Conservation (phyloP, 2,329 filamentous ascomycete genomes). For the Penicillium frequentans region DNA sequence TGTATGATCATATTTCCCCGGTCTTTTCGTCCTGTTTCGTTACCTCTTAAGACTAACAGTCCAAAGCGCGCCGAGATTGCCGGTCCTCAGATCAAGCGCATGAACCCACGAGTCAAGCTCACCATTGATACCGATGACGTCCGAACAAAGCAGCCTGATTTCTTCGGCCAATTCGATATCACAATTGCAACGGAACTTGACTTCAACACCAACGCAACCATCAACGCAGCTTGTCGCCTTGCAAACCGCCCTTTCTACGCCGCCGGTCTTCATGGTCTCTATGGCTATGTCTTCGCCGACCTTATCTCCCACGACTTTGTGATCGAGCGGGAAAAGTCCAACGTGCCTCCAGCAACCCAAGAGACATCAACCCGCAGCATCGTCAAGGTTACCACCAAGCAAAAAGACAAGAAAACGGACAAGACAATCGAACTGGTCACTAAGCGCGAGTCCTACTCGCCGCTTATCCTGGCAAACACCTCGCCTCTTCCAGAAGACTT, state of each 20-base stretch:
- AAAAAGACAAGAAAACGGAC: slow-evolving; percentile 67
- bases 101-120: slow-evolving; percentile 86
- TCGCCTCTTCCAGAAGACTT: slow-evolving; percentile 72
- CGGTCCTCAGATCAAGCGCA: slow-evolving; percentile 71
- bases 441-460: slow-evolving; percentile 88
- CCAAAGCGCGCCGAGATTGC: slow-evolving; percentile 74
- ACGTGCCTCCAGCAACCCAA: slow-evolving; percentile 61
- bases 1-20: slow-evolving; percentile 35
- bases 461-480: slow-evolving; percentile 80
- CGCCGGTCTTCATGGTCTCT: slow-evolving; percentile 81
- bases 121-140: slow-evolving; percentile 68
- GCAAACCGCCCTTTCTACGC: slow-evolving; percentile 83
- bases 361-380: slow-evolving; percentile 80
- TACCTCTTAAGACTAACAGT: slow-evolving; percentile 1
- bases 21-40: background rate
- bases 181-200: slow-evolving; percentile 88
- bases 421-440: slow-evolving; percentile 83
- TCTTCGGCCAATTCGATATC: slow-evolving; percentile 77
- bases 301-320: slow-evolving; percentile 87
- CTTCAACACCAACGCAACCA: slow-evolving; percentile 68
- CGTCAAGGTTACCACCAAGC: slow-evolving; percentile 67
- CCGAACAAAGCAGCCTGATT: slow-evolving; percentile 66
- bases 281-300: slow-evolving; percentile 93
- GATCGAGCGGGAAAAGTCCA: slow-evolving; percentile 80
- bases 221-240: slow-evolving; percentile 84